Evolutionary conservation across 2,329 filamentous ascomycete genomes (phyloP).

Genomic region (Fusarium avenaceum): DNA sequence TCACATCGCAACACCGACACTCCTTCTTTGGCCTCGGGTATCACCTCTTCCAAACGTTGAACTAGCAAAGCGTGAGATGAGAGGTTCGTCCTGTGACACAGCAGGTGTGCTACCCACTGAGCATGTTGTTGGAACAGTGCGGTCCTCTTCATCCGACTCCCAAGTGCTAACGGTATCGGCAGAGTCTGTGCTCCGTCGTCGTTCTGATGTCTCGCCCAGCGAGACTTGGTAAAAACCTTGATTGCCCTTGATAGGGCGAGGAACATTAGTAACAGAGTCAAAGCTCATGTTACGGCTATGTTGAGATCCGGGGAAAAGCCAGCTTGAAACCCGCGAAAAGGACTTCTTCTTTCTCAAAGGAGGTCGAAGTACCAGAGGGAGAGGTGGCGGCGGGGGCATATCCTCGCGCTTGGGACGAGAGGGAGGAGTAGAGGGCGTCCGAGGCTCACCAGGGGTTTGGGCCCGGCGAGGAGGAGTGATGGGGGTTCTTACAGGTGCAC

Average conservation of each 20-base stretch:
- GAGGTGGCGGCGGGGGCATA: slow-evolving; percentile 65
- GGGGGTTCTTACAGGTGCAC: slow-evolving; percentile 52
- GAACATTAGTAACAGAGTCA: slow-evolving; percentile 68
- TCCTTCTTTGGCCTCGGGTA: slow-evolving; percentile 32
- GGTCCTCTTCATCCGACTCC: slow-evolving; percentile 61
- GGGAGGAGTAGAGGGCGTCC: slow-evolving; percentile 49
- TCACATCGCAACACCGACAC: slow-evolving; percentile 52
- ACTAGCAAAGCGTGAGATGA: slow-evolving; percentile 52
- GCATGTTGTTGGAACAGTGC: slow-evolving; percentile 63
- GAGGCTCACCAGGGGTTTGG: slow-evolving; percentile 50
- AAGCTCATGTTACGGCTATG: slow-evolving; percentile 58
- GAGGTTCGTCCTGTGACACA: slow-evolving; percentile 56
- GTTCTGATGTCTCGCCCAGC: slow-evolving; percentile 50
- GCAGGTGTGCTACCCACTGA: slow-evolving; percentile 63
- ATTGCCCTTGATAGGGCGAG: slow-evolving; percentile 63
- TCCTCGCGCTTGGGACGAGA: slow-evolving; percentile 51
- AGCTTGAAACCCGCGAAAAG: slow-evolving; percentile 72
- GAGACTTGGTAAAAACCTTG: slow-evolving; percentile 72
- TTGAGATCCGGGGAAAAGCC: slow-evolving; percentile 64
- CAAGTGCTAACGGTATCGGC: slow-evolving; percentile 65
- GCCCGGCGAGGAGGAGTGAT: slow-evolving; percentile 47
- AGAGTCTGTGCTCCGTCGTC: slow-evolving; percentile 60
- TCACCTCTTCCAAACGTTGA: slow-evolving; percentile 50
- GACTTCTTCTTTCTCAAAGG: slow-evolving; percentile 76
- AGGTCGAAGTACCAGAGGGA: slow-evolving; percentile 71